Base-by-base conservation (phyloP, 1,284 basidiomycete species). In the Rhodofomes roseus region DNA sequence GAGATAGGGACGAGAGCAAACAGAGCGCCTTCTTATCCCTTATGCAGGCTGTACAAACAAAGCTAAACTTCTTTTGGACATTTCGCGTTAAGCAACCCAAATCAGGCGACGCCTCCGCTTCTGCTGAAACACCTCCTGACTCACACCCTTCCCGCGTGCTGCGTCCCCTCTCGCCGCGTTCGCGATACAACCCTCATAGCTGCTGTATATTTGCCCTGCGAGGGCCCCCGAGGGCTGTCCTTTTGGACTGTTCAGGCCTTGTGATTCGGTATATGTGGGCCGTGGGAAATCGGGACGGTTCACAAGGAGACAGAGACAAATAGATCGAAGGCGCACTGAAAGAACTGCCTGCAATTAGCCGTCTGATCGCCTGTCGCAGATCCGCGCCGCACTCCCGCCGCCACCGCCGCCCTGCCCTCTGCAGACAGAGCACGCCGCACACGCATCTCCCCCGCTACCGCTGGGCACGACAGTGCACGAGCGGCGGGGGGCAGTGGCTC, bases 41-140 rank as follows among this genome's bases (percentile, higher is more conserved):
- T 79, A 79, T 79, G 77, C 79, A 76, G 77, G 74, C 72, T 73
- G 75, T 66, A 73, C 74, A 75, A 76, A 75, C 74, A 76, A 73
- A 62, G 64, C 70, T 71, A 69, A 73, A 73, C 71, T 71, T 66
- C 62, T 69, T 69, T 66, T 68, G 66, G 68, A 64, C 66, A 61
- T 62, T 62, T 66, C 69, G 65, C 60, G 61, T 63, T 63, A 58
- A 59, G 56, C 46, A 43, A 59, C 54, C 65, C 65, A n/a, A 60
- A 64, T 64, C 56, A 43, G 60, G 66, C 54, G 57, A 63, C 62
- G 60, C 62, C 60, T 63, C 66, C 61, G 60, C 48, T 66, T 58
- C 59, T 62, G 62, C 62, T 63, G 59, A 59, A 58, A 60, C 58
- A 50, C 44, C 52, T 62, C 25, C 52, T 50, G 58, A 62, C 39